A percentile compares a stretch with the other conserved stretches of the same genome.
Evolutionary conservation across 1,284 basidiomycete species (phyloP).

Genomic region (Amylostereum areolatum): DNA sequence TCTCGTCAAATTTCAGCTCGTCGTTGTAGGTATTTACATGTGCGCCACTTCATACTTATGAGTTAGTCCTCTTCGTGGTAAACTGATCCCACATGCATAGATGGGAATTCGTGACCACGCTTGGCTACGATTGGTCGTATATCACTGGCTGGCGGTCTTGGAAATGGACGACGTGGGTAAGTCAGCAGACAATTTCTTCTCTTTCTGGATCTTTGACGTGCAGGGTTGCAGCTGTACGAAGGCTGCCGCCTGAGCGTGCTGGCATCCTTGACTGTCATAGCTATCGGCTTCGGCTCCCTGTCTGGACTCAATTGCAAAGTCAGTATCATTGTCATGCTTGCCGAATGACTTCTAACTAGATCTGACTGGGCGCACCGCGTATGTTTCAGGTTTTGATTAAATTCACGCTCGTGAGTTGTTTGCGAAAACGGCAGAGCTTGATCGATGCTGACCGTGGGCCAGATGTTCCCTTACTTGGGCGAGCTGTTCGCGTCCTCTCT

Average conservation of each 20-base stretch:
- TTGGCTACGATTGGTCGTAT: background rate
- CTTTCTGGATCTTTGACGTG: background rate
- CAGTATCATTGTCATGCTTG: background rate
- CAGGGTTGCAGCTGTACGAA: background rate
- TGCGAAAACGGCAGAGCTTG: background rate
- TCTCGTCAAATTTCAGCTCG: background rate
- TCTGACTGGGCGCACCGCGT: no score
- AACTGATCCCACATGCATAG: no score
- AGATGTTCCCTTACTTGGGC: background rate
- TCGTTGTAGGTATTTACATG: background rate
- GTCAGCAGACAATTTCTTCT: background rate
- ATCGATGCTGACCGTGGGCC: no score
- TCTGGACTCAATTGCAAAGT: background rate
- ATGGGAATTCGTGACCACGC: background rate
- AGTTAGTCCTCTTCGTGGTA: no score
- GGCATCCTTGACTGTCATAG: background rate
- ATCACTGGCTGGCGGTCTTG: background rate
- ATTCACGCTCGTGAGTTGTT: background rate
- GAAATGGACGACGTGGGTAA: background rate
- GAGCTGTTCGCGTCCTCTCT: background rate
- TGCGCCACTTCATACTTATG: background rate
- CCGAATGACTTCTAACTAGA: background rate
- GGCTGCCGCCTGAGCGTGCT: background rate
- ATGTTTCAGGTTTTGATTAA: background rate
- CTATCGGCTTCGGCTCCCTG: background rate